Evolutionary conservation across 495 filamentous ascomycete species (phyloP).

Genomic region (Delitschia confertaspora): DNA sequence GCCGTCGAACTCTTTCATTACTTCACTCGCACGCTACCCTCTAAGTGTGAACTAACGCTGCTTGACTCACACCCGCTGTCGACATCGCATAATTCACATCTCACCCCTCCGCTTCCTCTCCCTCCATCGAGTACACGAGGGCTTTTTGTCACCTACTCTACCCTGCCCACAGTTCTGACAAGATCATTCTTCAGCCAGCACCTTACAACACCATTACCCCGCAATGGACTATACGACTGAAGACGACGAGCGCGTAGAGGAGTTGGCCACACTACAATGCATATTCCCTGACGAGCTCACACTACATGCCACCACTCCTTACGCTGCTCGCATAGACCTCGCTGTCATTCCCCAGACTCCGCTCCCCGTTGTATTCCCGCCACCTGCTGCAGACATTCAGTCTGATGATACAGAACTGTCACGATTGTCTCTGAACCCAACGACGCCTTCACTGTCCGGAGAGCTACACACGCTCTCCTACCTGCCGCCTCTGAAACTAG

Average conservation of each 20-base stretch:
- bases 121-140: no score
- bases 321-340: slow-evolving; percentile 58
- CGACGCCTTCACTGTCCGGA: no score
- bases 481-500: slow-evolving; percentile 64
- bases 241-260: slow-evolving; percentile 64
- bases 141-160: no score
- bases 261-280: slow-evolving; percentile 73
- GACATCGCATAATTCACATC: no score
- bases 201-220: slow-evolving; percentile 4
- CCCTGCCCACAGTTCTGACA: no score
- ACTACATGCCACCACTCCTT: slow-evolving; percentile 49
- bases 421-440: slow-evolving; percentile 3
- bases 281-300: slow-evolving; percentile 77
- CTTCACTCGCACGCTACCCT: no score
- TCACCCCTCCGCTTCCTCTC: no score
- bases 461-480: slow-evolving; percentile 61
- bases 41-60: no score
- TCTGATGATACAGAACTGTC: slow-evolving; percentile 11
- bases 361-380: slow-evolving; percentile 59
- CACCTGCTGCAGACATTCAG: slow-evolving; percentile 37
- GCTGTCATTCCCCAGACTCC: slow-evolving; percentile 61
- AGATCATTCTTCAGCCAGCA: not conserved
- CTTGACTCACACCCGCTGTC: no score
- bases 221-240: slow-evolving; percentile 31
- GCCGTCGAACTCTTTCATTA: no score